Conservation (phyloP, 306 rosid species). For the Rosa chinensis region DNA sequence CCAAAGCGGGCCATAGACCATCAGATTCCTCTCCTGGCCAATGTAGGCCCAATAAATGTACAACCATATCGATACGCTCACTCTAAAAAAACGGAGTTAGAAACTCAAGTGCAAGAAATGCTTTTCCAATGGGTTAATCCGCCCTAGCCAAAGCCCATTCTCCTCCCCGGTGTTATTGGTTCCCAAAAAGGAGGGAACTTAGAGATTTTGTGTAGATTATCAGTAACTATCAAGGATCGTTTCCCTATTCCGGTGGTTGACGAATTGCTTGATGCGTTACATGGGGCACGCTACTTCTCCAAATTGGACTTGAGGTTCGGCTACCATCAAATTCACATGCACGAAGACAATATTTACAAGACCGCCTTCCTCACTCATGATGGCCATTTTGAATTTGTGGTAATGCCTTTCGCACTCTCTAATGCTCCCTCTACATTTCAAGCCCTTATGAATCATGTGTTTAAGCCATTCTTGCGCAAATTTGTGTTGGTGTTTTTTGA, state of each 20-base stretch:
- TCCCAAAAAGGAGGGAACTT: no score
- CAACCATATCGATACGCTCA: no score
- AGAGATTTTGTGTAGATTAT: no score
- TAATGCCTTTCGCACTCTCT: background rate
- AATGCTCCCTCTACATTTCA: background rate
- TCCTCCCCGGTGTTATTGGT: no score
- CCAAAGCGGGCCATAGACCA: no score
- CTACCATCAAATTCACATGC: background rate
- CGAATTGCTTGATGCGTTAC: background rate
- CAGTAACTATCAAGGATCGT: background rate
- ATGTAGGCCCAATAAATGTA: no score
- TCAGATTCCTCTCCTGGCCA: no score
- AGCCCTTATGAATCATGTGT: background rate
- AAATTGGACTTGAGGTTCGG: background rate
- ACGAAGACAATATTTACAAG: background rate
- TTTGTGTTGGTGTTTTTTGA: background rate
- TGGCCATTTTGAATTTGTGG: background rate
- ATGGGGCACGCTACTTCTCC: background rate
- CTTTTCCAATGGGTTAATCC: no score
- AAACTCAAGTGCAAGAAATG: no score
- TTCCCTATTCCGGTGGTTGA: background rate
- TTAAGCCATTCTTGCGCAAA: no score
- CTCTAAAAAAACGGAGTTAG: no score
- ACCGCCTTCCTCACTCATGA: background rate
- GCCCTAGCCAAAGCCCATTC: no score